Base-by-base conservation (phyloP, 1,284 basidiomycete genomes). In the Tilletia horrida region DNA sequence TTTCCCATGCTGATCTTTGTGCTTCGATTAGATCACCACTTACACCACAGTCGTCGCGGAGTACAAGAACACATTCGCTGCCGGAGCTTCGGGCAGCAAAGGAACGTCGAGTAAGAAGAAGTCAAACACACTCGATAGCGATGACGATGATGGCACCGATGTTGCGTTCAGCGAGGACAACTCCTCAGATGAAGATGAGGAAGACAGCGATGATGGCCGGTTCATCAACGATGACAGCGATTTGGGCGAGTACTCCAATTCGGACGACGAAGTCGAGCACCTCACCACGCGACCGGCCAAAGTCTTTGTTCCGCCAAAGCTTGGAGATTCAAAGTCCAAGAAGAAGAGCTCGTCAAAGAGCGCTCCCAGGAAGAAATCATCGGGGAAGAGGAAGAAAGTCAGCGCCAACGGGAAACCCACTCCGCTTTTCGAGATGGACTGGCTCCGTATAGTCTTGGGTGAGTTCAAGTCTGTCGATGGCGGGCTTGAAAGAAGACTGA, bases 381-480 rank as follows among this genome's bases (percentile, higher is more conserved):
- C 59, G 3, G 29, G 18, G 16, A 52, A 14, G 50, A 52, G 50
- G 6, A 52, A 52, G 50, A 35, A 63, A 42, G 14, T 25, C 21
- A 44, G 62, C 27, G 40, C 50, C 23, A 44, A n/a, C 40, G 86
- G 50, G 21, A 52, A 52, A 27, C 50, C 50, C n/a, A 52, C 72
- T 16, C 90, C 92, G 0, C 81, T 97, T 16, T 96, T 92, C 75
- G 85, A 87, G 13, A 85, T 91, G 55, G 88, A 88, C 72, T 97
- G 92, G 92, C 89, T 88, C 82, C 86, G 93, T 7, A 85, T 95
- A 64, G 90, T 95, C 18, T 85, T 96, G 0, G 92, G 91, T 91
- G 64, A 62, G 83, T 47, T 13, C 25, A n/a, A 13, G 13, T 11
- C 55, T 2, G n/a, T 62, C 13, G n/a, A 45, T 45, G 27, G n/a